Percentiles rank a stretch among this genome's conserved stretches.
phyloP scores from a whole-genome alignment of 257 asterid species.

The Phtheirospermum japonicum region DNA sequence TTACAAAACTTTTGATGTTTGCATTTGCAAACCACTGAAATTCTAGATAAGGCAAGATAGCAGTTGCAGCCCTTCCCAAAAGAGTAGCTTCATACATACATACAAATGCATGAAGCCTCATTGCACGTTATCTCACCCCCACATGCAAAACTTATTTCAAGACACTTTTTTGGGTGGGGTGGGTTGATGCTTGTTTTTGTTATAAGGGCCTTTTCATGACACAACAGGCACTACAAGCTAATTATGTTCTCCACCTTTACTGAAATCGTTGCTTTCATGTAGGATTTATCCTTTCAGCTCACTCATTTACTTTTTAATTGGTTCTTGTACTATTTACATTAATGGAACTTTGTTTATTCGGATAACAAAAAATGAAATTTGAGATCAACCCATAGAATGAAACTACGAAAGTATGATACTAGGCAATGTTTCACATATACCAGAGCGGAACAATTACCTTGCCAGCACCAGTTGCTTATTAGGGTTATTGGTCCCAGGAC shows the following conservation, averaged over 20 bases:
- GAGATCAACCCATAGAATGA: not conserved
- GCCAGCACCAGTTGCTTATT: slow-evolving; percentile 76
- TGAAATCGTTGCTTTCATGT: not conserved
- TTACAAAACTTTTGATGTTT: no score
- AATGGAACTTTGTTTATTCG: not conserved
- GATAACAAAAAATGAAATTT: not conserved
- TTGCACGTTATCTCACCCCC: no score
- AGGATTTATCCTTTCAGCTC: not conserved
- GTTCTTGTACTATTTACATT: not conserved
- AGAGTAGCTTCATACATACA: no score
- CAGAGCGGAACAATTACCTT: slow-evolving; percentile 43
- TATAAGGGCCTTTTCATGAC: no score
- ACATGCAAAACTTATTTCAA: no score
- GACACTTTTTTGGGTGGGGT: no score
- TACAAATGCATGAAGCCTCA: no score
- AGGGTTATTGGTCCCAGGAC: slow-evolving; percentile 85
- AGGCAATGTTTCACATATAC: not conserved
- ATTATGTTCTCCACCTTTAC: not conserved
- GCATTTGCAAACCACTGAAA: no score
- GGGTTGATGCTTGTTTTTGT: no score
- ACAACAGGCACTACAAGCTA: not conserved
- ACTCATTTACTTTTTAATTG: not conserved
- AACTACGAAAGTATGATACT: not conserved
- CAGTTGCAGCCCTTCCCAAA: no score
- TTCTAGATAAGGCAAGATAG: no score